A percentile compares a stretch with the other conserved stretches of the same genome.
These are phyloP conservation scores for Phytophthora ohioensis DNA, from an alignment of 352 stramenopile species.

Conservation along the genomic window DNA sequence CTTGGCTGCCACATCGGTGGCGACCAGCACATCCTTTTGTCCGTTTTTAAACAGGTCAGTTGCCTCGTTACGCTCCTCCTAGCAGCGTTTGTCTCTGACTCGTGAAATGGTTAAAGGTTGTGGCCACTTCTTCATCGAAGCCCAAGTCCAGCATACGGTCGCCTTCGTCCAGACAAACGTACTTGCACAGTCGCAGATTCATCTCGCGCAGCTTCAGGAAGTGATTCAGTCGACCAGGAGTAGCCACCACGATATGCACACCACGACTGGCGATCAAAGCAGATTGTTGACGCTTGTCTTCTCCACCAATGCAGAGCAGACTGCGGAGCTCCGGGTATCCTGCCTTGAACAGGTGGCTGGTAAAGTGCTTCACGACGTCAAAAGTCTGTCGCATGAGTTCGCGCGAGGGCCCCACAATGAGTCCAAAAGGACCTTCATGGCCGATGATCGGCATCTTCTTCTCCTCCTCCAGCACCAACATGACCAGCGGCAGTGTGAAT, in stretches of 20 bases:
- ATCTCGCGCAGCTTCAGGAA: constrained; percentile 96
- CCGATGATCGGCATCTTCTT: constrained; percentile 94
- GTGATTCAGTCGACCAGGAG: constrained; percentile 96
- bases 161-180: constrained; percentile 98
- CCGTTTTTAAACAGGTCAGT: constrained; percentile 96
- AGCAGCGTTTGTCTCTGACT: constrained; percentile 98
- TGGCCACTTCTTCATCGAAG: constrained; percentile 93
- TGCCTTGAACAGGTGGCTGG: constrained; percentile 68
- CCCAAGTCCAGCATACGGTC: constrained; percentile 98
- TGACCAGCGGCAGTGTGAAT: constrained; percentile 97
- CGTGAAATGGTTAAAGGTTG: constrained; percentile 99
- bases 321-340: constrained; percentile 89
- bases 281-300: constrained; percentile 94
- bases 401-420: constrained; percentile 97
- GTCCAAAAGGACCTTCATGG: constrained; percentile 96
- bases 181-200: constrained; percentile 95
- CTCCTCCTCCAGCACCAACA: constrained; percentile 97
- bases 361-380: constrained; percentile 97
- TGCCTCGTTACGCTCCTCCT: constrained; percentile 97
- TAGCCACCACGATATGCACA: constrained; percentile 98
- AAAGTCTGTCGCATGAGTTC: constrained; percentile 99
- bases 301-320: constrained; percentile 96
- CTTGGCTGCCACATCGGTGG: constrained; percentile 98
- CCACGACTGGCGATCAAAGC: constrained; percentile 87
- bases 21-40: constrained; percentile 97